Evolutionary conservation across 1,139 yeast genomes (phyloP), one percentile per base, ranked within the genome.

Genomic region (Geotrichum australiense): DNA sequence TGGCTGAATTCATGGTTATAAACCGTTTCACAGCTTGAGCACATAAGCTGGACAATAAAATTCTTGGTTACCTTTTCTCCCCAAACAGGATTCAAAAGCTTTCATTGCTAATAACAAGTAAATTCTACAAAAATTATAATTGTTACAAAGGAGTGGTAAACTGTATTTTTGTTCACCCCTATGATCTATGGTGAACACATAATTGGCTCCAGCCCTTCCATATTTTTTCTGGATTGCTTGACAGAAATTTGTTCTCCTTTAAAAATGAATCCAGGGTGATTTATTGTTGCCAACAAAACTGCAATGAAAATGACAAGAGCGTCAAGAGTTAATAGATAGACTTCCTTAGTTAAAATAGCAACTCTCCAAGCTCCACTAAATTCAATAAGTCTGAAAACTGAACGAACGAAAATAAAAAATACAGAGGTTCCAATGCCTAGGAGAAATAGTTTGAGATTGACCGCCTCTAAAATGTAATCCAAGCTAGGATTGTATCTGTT

Each of bases 301-400:
- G 76, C 75, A 2, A 74, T 34, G 2, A 64, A 57, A 53, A 85
- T 70, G 85, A 85, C 77, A 20, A 80, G 58, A 0, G 87, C 84
- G 56, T 89, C 97, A 34, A 89, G 69, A 7, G 78, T 74, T 70
- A 89, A 71, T 52, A 89, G 72, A 61, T 72, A 86, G 27, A 71
- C 71, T 62, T 89, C 97, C 53, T 78, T 78, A 1, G 65, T 60
- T 42, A 83, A 78, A 51, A 86, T 65, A 47, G 68, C 71, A 0
- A 95, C 94, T 5, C 53, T 41, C 76, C 86, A 86, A 10, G 96
- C 95, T 54, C 79, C 74, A 3, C 80, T 68, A 46, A 86, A 69
- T 59, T 87, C 96, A 21, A 79, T 75, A 40, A 85, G 78, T 62
- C 96, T 75, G 61, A 84, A 86, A 32, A 81, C 67, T 59, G 91